These are phyloP conservation scores for Plectosphaerella sp. DNA, from an alignment of 2,329 filamentous ascomycete genomes.

Conservation along the genomic window DNA sequence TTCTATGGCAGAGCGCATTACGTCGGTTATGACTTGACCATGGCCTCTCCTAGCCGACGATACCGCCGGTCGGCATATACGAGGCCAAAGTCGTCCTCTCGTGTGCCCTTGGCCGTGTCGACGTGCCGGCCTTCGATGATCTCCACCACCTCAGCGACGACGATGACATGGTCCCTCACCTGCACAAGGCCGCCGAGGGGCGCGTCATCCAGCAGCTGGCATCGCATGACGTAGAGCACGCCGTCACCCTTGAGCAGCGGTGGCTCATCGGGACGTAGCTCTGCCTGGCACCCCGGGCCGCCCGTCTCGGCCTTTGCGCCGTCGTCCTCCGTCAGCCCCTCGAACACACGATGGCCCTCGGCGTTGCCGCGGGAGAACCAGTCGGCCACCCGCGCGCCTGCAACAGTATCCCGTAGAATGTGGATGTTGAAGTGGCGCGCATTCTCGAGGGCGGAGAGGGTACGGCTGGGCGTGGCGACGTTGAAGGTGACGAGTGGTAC, in stretches of 20 bases:
- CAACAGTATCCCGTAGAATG: slow-evolving; percentile 40
- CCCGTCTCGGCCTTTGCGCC: slow-evolving; percentile 1
- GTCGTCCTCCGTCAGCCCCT: slow-evolving; percentile 18
- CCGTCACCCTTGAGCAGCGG: slow-evolving; percentile 46
- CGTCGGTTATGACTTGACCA: slow-evolving; percentile 14
- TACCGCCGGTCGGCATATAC: slow-evolving; percentile 46
- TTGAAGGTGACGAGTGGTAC: slow-evolving; percentile 53
- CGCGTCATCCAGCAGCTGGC: slow-evolving; percentile 34
- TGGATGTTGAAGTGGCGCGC: slow-evolving; percentile 50
- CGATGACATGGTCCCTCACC: slow-evolving; percentile 48
- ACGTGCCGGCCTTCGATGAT: slow-evolving; percentile 26
- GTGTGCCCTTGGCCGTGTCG: slow-evolving; percentile 10
- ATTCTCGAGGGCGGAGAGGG: slow-evolving; percentile 43
- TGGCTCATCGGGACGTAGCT: slow-evolving; percentile 15
- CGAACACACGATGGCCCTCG: slow-evolving; percentile 29
- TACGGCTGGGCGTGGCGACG: slow-evolving; percentile 50
- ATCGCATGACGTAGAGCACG: slow-evolving; percentile 45
- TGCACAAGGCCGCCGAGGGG: slow-evolving; percentile 34
- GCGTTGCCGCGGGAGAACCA: slow-evolving; percentile 47
- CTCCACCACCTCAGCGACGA: slow-evolving; percentile 45
- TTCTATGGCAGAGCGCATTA: no score
- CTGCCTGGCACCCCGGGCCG: slow-evolving; percentile 9
- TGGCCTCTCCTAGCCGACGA: slow-evolving; percentile 33
- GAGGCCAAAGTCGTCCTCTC: slow-evolving; percentile 34
- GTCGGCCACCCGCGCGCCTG: slow-evolving; percentile 45